Conservation (phyloP, 2,329 filamentous ascomycete genomes). For the Pseudocercospora macadamiae region DNA sequence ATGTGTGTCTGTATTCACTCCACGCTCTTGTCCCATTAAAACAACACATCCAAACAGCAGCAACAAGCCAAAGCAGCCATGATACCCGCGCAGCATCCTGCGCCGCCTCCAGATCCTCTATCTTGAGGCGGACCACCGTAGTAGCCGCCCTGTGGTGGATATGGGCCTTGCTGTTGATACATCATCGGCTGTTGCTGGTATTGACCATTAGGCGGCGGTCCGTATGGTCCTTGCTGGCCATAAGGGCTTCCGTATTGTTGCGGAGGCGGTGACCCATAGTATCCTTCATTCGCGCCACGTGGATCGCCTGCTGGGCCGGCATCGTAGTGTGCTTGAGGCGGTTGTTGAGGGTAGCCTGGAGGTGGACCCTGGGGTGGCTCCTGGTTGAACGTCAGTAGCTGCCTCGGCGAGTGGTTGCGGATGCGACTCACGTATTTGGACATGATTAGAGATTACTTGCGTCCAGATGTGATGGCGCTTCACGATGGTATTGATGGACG, state of each 20-base stretch:
- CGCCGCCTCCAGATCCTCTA: constrained; percentile 34
- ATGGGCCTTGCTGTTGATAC: constrained; percentile 32
- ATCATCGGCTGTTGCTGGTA: constrained; percentile 46
- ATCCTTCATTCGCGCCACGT: constrained; percentile 21
- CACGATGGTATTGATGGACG: not conserved
- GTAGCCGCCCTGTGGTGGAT: constrained; percentile 44
- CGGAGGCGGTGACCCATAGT: constrained; percentile 26
- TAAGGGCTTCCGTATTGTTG: constrained; percentile 21
- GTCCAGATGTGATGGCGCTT: not conserved
- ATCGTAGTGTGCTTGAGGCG: constrained; percentile 27
- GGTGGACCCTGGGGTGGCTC: constrained; percentile 28
- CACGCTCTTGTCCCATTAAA: not conserved
- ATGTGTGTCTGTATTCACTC: too few species aligned
- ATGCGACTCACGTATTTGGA: constrained; percentile 9
- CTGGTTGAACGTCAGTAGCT: constrained; percentile 13
- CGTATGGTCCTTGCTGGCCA: constrained; percentile 23
- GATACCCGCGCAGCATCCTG: constrained; percentile 44
- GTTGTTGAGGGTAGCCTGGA: constrained; percentile 31
- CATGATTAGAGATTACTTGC: not conserved
- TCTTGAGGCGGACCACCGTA: constrained; percentile 36
- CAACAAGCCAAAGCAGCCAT: constrained; percentile 45
- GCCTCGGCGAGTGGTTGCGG: not conserved
- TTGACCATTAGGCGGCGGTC: constrained; percentile 35
- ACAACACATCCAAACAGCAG: constrained; percentile 47
- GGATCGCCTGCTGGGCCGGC: constrained; percentile 22